A percentile compares a stretch with the other conserved stretches of the same genome.
These are phyloP conservation scores for Rehmannia glutinosa DNA, from an alignment of 257 asterid species.

Conservation along the genomic window DNA sequence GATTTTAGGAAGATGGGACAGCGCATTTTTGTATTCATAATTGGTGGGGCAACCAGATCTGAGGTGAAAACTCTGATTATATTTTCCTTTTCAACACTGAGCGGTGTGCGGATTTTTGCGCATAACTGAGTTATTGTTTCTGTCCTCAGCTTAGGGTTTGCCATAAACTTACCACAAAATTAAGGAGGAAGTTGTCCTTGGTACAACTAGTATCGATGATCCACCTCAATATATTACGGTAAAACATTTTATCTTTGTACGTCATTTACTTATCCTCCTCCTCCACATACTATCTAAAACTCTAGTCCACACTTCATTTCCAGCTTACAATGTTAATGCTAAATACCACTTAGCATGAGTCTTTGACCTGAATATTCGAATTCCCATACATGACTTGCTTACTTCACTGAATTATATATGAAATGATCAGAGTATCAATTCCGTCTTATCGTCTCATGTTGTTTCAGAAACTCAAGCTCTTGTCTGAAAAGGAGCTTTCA, in stretches of 20 bases:
- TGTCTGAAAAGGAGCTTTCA: conserved; percentile 53
- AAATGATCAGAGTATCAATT: too few relatives aligned
- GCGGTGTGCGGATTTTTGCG: background rate
- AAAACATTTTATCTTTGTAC: conserved; percentile 2
- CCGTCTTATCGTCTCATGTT: conserved; percentile 8
- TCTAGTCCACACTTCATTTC: background rate
- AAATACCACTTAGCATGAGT: background rate
- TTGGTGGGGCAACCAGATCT: conserved; percentile 98
- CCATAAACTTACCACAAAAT: conserved; percentile 82
- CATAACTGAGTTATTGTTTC: conserved; percentile 16
- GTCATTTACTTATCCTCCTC: background rate
- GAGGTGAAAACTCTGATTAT: conserved; percentile 48
- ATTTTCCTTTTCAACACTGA: conserved; percentile 2
- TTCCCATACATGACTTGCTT: background rate
- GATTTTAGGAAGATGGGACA: conserved; percentile 91
- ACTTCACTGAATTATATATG: too few relatives aligned
- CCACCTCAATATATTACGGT: conserved; percentile 90
- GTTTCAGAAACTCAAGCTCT: conserved; percentile 79
- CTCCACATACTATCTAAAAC: background rate
- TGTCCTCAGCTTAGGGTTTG: conserved; percentile 77
- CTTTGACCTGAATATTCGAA: background rate
- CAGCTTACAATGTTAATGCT: background rate
- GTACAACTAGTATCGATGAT: conserved; percentile 82
- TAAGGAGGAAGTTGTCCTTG: conserved; percentile 94
- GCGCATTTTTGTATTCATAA: conserved; percentile 75